These are phyloP conservation scores for Podospora australis DNA, from an alignment of 495 filamentous ascomycete genomes.

Conservation along the genomic window DNA sequence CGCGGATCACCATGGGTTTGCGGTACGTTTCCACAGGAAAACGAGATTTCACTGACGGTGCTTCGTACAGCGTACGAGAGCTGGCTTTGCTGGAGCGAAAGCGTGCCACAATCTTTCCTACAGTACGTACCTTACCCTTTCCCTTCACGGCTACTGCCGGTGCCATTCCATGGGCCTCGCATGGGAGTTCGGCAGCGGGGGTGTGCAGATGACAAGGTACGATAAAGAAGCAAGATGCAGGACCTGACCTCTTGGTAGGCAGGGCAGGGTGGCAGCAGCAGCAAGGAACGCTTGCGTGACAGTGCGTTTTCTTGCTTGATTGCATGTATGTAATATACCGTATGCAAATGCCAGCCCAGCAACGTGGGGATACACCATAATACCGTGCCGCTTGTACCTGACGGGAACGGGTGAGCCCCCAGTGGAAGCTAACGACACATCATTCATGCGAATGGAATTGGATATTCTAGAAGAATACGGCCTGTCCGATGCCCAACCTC, in stretches of 20 bases:
- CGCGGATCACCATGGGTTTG: conserved; percentile 6
- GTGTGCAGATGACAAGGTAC: too few relatives aligned
- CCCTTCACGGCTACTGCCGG: too few relatives aligned
- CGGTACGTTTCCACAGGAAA: too few relatives aligned
- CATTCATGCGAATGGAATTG: neutral
- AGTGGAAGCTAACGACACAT: conserved; percentile 5
- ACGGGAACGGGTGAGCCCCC: conserved; percentile 4
- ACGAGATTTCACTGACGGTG: too few relatives aligned
- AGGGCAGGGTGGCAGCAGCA: neutral
- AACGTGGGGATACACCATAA: conserved; percentile 3
- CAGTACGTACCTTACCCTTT: too few relatives aligned
- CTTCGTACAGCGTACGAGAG: too few relatives aligned
- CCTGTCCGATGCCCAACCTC: neutral
- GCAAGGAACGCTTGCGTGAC: neutral
- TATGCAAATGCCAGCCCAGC: neutral
- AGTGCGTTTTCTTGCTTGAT: neutral
- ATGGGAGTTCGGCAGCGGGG: too few relatives aligned
- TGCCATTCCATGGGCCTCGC: too few relatives aligned
- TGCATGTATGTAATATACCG: neutral
- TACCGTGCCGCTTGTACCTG: conserved; percentile 4
- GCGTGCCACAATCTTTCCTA: too few relatives aligned
- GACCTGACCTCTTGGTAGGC: too few relatives aligned
- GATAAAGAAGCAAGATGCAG: too few relatives aligned
- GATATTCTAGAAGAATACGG: neutral
- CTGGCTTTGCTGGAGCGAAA: too few relatives aligned